phyloP scores from a whole-genome alignment of 2,329 filamentous ascomycete genomes.

The Septoria petroselini region DNA sequence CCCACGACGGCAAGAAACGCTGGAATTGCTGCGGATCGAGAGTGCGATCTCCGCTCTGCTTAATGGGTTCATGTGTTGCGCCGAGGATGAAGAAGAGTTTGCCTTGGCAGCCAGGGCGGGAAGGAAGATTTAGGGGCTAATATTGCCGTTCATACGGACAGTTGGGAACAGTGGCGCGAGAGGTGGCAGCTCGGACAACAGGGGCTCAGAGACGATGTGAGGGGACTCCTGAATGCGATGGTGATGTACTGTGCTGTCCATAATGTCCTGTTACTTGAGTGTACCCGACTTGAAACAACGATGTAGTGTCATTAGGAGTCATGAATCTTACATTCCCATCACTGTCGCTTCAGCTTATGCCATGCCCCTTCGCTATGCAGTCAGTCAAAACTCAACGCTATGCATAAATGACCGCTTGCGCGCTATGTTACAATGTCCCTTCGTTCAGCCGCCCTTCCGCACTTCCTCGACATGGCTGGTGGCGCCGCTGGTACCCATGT shows the following conservation, averaged over 20 bases:
- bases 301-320: too few relatives aligned
- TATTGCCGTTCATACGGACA: too few relatives aligned
- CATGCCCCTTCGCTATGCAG: slow-evolving; percentile 2
- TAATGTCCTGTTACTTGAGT: too few relatives aligned
- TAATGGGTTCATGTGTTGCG: slow-evolving; percentile 1
- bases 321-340: too few relatives aligned
- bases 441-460: slow-evolving; percentile 7
- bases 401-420: not conserved
- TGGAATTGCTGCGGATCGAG: slow-evolving; percentile 5
- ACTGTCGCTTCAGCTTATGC: not conserved
- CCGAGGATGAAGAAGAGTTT: not conserved
- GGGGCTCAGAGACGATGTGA: too few relatives aligned
- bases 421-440: not conserved
- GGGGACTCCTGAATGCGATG: too few relatives aligned
- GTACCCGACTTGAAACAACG: too few relatives aligned
- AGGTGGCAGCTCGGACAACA: too few relatives aligned
- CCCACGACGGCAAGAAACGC: slow-evolving; percentile 5
- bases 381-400: not conserved
- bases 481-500: slow-evolving; percentile 17
- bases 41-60: slow-evolving; percentile 2
- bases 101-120: not conserved
- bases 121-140: not conserved
- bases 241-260: too few relatives aligned
- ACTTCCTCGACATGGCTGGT: slow-evolving; percentile 12
- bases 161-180: too few relatives aligned